These are phyloP conservation scores for Candida mattraensis DNA, from an alignment of 805 yeast genomes.

Conservation along the genomic window DNA sequence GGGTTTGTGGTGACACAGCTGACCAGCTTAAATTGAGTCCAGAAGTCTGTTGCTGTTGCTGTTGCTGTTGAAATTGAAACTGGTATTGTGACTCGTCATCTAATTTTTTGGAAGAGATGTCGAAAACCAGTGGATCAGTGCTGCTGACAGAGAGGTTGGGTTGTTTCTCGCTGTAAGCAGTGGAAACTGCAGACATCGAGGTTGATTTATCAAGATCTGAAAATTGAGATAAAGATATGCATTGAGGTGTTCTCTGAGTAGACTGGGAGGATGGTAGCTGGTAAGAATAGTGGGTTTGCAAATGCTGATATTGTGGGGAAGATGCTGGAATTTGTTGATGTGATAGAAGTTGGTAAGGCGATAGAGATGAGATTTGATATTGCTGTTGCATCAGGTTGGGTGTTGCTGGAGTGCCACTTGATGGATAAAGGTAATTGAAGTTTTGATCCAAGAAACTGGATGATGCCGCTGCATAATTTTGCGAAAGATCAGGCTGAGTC, in stretches of 20 bases:
- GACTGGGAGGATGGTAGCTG: conserved; percentile 4
- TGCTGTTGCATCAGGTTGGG: conserved; percentile 5
- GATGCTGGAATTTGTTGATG: neutral
- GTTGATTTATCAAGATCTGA: conserved; percentile 6
- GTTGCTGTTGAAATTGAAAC: conserved; percentile 7
- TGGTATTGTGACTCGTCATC: conserved; percentile 16
- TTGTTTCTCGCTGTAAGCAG: conserved; percentile 9
- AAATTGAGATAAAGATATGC: no score
- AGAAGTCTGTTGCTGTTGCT: conserved; percentile 1
- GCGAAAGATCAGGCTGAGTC: conserved; percentile 3
- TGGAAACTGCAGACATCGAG: conserved; percentile 4
- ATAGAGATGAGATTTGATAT: conserved; percentile 6
- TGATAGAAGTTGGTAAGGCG: conserved; percentile 9
- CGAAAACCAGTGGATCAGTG: conserved; percentile 5
- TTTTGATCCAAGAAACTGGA: conserved; percentile 4
- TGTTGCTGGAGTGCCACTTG: no score
- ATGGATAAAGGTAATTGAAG: conserved; percentile 5
- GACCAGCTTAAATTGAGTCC: conserved; percentile 4
- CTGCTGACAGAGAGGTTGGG: conserved; percentile 2
- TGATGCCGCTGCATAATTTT: conserved; percentile 1
- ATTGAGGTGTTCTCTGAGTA: conserved; percentile 3
- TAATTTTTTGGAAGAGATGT: conserved; percentile 7
- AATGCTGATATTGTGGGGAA: conserved; percentile 3
- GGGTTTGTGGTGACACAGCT: conserved; percentile 1
- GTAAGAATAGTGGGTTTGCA: conserved; percentile 8